These are phyloP conservation scores for Coccomyxa sp. DNA, from an alignment of 139 green algal species.

Conservation along the genomic window DNA sequence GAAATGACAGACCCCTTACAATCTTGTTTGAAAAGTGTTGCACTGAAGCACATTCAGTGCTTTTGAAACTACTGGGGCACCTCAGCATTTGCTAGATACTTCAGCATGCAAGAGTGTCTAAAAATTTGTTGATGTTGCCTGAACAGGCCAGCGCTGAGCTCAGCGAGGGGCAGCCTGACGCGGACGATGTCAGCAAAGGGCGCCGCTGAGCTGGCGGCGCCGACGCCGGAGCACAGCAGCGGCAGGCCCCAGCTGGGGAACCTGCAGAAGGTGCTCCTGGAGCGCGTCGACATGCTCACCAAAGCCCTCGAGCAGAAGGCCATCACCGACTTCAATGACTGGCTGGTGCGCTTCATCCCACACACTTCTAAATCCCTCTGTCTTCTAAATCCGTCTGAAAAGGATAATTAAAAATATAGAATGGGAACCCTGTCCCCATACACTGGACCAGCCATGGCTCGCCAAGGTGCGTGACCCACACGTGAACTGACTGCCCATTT, in stretches of 20 bases:
- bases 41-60: too few species aligned
- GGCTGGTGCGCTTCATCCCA: constrained; percentile 45
- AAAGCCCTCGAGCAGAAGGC: constrained; percentile 49
- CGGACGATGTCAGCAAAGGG: background rate
- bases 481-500: too few species aligned
- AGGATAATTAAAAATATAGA: too few species aligned
- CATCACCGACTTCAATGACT: constrained; percentile 66
- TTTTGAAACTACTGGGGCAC: too few species aligned
- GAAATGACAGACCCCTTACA: too few species aligned
- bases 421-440: too few species aligned
- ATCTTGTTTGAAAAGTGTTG: too few species aligned
- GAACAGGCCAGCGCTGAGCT: background rate
- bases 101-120: background rate
- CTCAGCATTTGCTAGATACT: background rate
- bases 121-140: background rate
- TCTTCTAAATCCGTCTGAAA: too few species aligned
- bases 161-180: background rate
- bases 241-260: background rate
- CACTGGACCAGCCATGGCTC: too few species aligned
- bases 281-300: constrained; percentile 35
- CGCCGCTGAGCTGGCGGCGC: background rate
- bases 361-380: background rate
- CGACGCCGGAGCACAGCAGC: background rate
- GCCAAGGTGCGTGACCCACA: too few species aligned
- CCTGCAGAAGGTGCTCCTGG: background rate